These are phyloP conservation scores for Aspergillus caelatus DNA, from an alignment of 2,329 filamentous ascomycete species.

Conservation along the genomic window DNA sequence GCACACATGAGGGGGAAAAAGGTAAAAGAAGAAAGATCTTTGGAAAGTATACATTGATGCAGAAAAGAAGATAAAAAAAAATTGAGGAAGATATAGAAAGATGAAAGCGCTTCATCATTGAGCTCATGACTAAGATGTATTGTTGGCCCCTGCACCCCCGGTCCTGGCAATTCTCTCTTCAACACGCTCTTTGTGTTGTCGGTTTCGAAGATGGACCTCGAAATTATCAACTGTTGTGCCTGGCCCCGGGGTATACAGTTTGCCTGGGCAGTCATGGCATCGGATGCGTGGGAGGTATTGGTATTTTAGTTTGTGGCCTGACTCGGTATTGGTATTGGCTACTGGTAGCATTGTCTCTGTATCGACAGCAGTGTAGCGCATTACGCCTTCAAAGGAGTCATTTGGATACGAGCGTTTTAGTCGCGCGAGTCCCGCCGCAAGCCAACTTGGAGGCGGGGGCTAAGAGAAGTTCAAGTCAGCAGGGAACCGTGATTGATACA, in stretches of 20 bases:
- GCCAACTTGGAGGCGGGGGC: conserved; percentile 88
- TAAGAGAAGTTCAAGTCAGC: conserved; percentile 40
- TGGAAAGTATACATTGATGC: conserved; percentile 18
- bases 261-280: conserved; percentile 89
- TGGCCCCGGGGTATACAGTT: conserved; percentile 88
- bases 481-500: conserved; percentile 9
- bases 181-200: conserved; percentile 74
- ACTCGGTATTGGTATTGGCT: conserved; percentile 53
- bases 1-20: conserved; percentile 2
- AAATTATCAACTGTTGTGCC: conserved; percentile 87
- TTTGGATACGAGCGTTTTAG: conserved; percentile 72
- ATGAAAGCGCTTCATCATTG: conserved; percentile 13
- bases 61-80: neutral
- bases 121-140: conserved; percentile 18
- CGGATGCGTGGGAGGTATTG: conserved; percentile 87
- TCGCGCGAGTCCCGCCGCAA: conserved; percentile 70
- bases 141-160: conserved; percentile 15
- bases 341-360: conserved; percentile 68
- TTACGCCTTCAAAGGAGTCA: conserved; percentile 84
- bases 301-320: conserved; percentile 68
- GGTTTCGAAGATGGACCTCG: conserved; percentile 87
- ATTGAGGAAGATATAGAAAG: neutral
- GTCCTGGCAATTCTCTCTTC: conserved; percentile 51
- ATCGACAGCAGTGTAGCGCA: conserved; percentile 87
- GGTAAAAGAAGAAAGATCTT: neutral